Evolutionary conservation across 2,329 filamentous ascomycete species (phyloP).

Genomic region (Cyanodermella asteris): DNA sequence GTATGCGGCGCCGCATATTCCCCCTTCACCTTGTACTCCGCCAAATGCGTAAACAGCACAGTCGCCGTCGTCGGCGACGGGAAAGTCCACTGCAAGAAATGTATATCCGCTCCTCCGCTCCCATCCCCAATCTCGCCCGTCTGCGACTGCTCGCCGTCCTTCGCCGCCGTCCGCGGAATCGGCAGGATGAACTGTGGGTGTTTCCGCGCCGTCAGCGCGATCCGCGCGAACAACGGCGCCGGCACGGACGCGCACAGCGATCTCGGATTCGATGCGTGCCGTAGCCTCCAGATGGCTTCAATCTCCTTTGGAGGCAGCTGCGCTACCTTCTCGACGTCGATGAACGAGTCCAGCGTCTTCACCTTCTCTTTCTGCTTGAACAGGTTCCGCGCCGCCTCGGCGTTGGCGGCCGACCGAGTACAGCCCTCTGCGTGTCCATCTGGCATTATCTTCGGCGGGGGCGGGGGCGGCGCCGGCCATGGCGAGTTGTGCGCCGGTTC

Average conservation of each 20-base stretch:
- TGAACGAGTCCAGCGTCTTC: constrained; percentile 43
- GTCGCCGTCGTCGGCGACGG: constrained; percentile 42
- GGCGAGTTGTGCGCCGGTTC: constrained; percentile 16
- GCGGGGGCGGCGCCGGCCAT: constrained; percentile 16
- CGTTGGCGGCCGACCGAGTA: constrained; percentile 23
- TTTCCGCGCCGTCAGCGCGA: constrained; percentile 46
- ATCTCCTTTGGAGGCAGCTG: constrained; percentile 60
- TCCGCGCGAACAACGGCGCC: constrained; percentile 46
- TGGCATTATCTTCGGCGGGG: constrained; percentile 14
- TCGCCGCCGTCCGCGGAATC: constrained; percentile 43
- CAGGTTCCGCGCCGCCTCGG: constrained; percentile 16
- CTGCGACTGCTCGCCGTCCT: too few species aligned
- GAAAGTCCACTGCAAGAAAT: constrained; percentile 93
- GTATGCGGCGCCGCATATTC: constrained; percentile 86
- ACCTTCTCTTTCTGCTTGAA: too few species aligned
- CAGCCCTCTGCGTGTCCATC: constrained; percentile 21
- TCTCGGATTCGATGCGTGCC: constrained; percentile 49
- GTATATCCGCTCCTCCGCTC: constrained; percentile 86
- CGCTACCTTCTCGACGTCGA: constrained; percentile 62
- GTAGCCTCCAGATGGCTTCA: constrained; percentile 71
- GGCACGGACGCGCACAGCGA: constrained; percentile 74
- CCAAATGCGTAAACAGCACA: constrained; percentile 82
- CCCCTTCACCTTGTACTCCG: constrained; percentile 76
- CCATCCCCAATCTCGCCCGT: too few species aligned
- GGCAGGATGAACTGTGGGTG: constrained; percentile 85